Base-by-base conservation (phyloP, 495 filamentous ascomycete genomes). In the Penicillium subrubescens region DNA sequence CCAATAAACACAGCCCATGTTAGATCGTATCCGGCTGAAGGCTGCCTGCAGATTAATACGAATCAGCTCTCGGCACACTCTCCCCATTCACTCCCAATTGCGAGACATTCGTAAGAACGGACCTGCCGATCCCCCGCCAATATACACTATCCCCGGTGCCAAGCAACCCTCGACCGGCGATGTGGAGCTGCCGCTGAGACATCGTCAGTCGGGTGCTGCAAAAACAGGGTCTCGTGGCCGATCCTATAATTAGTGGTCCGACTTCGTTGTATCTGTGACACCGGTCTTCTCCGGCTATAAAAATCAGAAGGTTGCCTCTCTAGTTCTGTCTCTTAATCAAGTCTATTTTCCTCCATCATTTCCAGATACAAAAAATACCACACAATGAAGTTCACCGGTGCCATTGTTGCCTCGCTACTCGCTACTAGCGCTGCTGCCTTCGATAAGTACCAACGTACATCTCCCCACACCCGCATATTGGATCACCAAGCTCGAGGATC, bases 381-480 rank as follows among this genome's bases (percentile, higher is more conserved):
- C 61, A 72, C n/a, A 25, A 79, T 79, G 77, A 79, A 77, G 72
- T 53, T 79, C 70, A 64, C 73, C 19, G 51, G 62, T 31, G 62
- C 74, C 29, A 56, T 79, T 23, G 21, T 71, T 44, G 67, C 66
- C 48, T 66, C 71, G n/a, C 61, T 71, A 50, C 68, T 76, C 52
- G 78, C 68, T 35, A 71, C 66, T 44, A 72, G 65, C 63, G 74
- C 64, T 51, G 69, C 67, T 25, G 73, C 67, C 17, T 79, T 79
- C 37, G 74, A 78, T 65, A 79, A 79, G 64, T 69, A 68, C 61
- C 64, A 67, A 44, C 77, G 77, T 79, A 71, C 52, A 70, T 67
- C 44, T 29, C 23, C 17, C 0, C 37, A 17, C 6, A 14, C 12
- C 14, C n/a, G n/a, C n/a, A n/a, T 27, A 27, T 27, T 27, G 25